Evolutionary conservation across 2,329 filamentous ascomycete species (phyloP), one percentile per base, ranked within the genome.

Genomic region (Metarhizium sp.): DNA sequence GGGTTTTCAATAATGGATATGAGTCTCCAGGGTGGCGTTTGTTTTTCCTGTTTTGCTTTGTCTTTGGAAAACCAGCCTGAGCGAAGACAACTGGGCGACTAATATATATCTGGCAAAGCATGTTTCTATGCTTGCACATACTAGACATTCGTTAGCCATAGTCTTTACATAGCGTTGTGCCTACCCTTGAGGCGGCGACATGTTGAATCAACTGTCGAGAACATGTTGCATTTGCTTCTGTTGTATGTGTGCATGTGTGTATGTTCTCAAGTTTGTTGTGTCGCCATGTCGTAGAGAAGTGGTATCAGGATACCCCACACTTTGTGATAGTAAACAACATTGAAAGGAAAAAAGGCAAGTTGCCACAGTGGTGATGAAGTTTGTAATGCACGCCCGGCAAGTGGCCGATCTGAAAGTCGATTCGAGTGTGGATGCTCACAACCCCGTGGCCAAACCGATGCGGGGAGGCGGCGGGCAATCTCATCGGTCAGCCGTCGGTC

Each of bases 91-190:
- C 18, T 45, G 20, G 32, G 52, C 32, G 45, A 40, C 38, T 32
- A 43, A 30, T 51, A 42, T 51, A 42, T 51, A 32, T 20, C 42
- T 13, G 52, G 47, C 48, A 45, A 42, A 30, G 40, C 30, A 18
- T 49, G 2, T 49, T 42, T 30, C 20, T 29, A 11, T 53, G 4
- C 47, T 18, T 43, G 43, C 36, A n/a, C 16, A 53, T 50, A 47
- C 55, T 50, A 52, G 43, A 49, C 52, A 50, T 51, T 57, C 29
- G 49, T 57, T 46, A 57, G 52, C 45, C 32, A 49, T 42, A 18
- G 45, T 40, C 25, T 32, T 8, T n/a, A 18, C 5, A 53, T 30
- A 53, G 45, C 45, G 52, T 46, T 45, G 38, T 49, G 49, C 36
- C 20, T 34, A 34, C 7, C 34, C 30, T 45, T 45, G 13, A 10